phyloP scores from a whole-genome alignment of 2,329 filamentous ascomycete species.

The Septoria petroselini region DNA sequence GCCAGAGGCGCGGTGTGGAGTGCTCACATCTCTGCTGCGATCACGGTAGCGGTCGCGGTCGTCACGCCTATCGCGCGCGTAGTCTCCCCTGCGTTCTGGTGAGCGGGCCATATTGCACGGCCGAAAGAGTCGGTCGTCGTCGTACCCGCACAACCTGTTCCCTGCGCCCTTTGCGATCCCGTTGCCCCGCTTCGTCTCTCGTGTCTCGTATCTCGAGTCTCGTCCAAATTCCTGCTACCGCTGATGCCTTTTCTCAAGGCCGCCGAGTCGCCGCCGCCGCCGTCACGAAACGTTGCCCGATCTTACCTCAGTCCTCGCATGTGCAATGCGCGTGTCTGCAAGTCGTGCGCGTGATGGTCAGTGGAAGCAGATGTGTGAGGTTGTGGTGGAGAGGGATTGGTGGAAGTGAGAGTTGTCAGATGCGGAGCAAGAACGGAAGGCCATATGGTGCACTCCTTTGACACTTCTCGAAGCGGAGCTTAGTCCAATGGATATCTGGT shows the following conservation, averaged over 20 bases:
- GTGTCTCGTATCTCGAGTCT: background rate
- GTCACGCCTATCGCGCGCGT: constrained; percentile 19
- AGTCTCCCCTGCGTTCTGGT: constrained; percentile 29
- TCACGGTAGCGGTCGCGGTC: constrained; percentile 28
- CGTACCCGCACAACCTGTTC: constrained; percentile 11
- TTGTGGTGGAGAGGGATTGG: background rate
- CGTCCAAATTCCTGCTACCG: background rate
- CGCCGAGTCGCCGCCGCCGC: background rate
- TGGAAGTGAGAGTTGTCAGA: too few relatives aligned
- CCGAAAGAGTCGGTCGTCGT: constrained; percentile 15
- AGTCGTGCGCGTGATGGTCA: background rate
- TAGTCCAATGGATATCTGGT: too few relatives aligned
- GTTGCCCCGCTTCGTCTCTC: background rate
- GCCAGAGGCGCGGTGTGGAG: background rate
- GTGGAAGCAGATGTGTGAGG: background rate
- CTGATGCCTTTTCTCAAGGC: background rate
- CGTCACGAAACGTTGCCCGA: background rate
- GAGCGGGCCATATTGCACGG: constrained; percentile 28
- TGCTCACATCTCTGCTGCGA: constrained; percentile 18
- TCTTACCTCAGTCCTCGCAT: constrained; percentile 1
- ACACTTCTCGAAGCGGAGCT: too few relatives aligned
- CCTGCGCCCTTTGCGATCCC: background rate
- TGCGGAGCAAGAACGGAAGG: too few relatives aligned
- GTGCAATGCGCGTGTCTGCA: too few relatives aligned
- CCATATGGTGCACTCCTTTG: too few relatives aligned